Conservation (phyloP, 805 yeast species). For the Metschnikowia hibisci region DNA sequence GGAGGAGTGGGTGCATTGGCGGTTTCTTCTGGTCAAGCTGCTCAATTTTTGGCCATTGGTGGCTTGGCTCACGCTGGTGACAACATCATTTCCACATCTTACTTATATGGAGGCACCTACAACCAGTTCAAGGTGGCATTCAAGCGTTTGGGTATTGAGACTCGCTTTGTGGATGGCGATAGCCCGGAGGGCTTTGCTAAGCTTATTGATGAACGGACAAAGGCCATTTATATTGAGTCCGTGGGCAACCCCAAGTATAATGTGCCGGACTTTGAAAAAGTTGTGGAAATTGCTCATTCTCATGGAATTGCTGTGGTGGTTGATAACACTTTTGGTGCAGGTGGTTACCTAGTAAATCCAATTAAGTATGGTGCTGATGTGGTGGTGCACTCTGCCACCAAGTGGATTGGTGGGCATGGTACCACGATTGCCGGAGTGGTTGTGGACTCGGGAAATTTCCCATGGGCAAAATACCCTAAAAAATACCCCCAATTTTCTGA, state of each 20-base stretch:
- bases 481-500: constrained; percentile 87
- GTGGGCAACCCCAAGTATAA: constrained; percentile 92
- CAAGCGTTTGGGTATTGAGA: constrained; percentile 82
- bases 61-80: constrained; percentile 86
- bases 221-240: constrained; percentile 84
- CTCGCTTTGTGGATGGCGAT: constrained; percentile 83
- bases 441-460: constrained; percentile 88
- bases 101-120: constrained; percentile 92
- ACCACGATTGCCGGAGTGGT: constrained; percentile 90
- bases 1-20: constrained; percentile 90
- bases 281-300: constrained; percentile 74
- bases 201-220: constrained; percentile 77
- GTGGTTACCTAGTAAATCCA: constrained; percentile 84
- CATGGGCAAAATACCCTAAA: constrained; percentile 80
- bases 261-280: constrained; percentile 83
- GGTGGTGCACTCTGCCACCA: constrained; percentile 90
- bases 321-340: constrained; percentile 97
- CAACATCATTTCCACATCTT: constrained; percentile 83
- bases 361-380: constrained; percentile 88
- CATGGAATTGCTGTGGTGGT: constrained; percentile 88
- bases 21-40: constrained; percentile 94
- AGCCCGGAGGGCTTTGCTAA: constrained; percentile 67
- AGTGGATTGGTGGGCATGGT: constrained; percentile 98
- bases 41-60: constrained; percentile 80
- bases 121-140: constrained; percentile 92